Base-by-base conservation (phyloP, 352 stramenopile genomes). In the Halophytophthora batemanensis region DNA sequence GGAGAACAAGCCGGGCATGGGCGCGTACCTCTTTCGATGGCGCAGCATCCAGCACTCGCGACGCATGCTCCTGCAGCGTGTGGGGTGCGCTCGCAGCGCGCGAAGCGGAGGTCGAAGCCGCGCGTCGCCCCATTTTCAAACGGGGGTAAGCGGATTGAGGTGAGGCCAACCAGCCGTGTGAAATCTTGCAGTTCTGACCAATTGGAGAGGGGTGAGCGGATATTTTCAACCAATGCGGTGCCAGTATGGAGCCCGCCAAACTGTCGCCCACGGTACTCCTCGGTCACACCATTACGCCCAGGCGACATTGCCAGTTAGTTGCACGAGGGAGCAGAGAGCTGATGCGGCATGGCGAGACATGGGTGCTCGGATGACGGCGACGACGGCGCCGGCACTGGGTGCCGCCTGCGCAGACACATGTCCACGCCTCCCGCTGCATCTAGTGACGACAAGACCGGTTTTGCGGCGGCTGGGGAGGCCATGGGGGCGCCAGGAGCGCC, bases 11-110 rank as follows among this genome's bases (percentile, higher is more conserved):
- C 35, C 13, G 11, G 11, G 39, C n/a, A 48, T 43, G 3, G 0
- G 5, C 29, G 17, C 11, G 22, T 54, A 71, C 66, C 54, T 75
- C 35, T 49, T 75, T 72, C 4, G 66, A 71, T 7, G 58, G 50
- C 8, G 31, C 6, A 50, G 60, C 46, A n/a, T 54, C 5, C 41
- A 61, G 12, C 31, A 72, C 39, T 6, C 36, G 37, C 3, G 15
- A 11, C 6, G 58, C 54, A 3, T 61, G 49, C 0, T 56, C 39
- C 7, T 15, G 12, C 19, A 34, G 12, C 18, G 60, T 61, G 25
- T 38, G 57, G 31, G 53, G 17, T 22, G 45, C 12, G 29, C 42
- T 56, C 35, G 33, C 4, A n/a, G 29, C 52, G 21, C 33, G 15
- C 2, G 53, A 47, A 50, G 45, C 29, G 11, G 36, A 22, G 23